Evolutionary conservation across 768 basidiomycete genomes (phyloP).

Genomic region (Pleurotus tuber-regium): DNA sequence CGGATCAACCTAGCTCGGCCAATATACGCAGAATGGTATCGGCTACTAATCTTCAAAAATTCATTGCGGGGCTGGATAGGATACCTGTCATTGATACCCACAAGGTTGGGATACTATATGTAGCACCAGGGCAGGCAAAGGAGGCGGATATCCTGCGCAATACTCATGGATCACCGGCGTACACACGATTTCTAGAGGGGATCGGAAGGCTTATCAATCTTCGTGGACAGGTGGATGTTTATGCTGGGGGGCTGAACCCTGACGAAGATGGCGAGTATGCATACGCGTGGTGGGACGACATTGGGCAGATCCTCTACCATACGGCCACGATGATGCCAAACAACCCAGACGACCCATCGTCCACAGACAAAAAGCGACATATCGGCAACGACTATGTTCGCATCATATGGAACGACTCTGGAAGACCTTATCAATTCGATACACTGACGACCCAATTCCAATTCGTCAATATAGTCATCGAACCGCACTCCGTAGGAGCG

Average conservation of each 20-base stretch:
- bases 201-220: constrained; percentile 86
- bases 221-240: constrained; percentile 88
- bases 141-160: constrained; percentile 89
- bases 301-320: constrained; percentile 92
- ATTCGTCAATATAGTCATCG: constrained; percentile 96
- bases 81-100: constrained; percentile 97
- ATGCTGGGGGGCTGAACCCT: constrained; percentile 87
- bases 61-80: constrained; percentile 69
- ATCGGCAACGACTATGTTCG: constrained; percentile 97
- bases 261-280: constrained; percentile 95
- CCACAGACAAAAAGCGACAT: constrained; percentile 87
- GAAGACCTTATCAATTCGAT: constrained; percentile 84
- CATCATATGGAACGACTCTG: constrained; percentile 98
- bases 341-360: constrained; percentile 59
- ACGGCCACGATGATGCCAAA: constrained; percentile 98
- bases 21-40: constrained; percentile 48
- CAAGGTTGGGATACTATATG: constrained; percentile 95
- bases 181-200: constrained; percentile 89
- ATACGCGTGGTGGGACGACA: constrained; percentile 99
- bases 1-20: constrained; percentile 37
- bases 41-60: constrained; percentile 50
- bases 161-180: constrained; percentile 90
- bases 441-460: constrained; percentile 93
- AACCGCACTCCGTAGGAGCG: constrained; percentile 84
- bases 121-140: constrained; percentile 83